Evolutionary conservation across 768 basidiomycete genomes (phyloP).

Genomic region (Auricularia cornea): DNA sequence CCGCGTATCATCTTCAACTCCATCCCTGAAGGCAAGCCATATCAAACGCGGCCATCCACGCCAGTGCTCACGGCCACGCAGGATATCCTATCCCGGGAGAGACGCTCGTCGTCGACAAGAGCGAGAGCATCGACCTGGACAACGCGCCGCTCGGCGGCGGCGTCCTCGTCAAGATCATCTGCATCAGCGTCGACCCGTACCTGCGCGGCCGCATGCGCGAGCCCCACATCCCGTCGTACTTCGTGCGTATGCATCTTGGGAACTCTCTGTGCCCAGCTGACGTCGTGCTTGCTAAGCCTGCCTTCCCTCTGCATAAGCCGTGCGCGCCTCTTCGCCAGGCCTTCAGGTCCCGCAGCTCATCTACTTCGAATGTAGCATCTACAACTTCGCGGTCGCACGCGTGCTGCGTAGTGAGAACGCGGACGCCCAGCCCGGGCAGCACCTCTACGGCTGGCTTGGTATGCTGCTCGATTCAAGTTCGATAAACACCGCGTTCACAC

Average conservation of each 20-base stretch:
- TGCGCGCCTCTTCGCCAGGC: not conserved
- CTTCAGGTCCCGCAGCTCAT: not conserved
- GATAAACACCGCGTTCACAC: no score
- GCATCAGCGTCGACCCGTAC: constrained; percentile 40
- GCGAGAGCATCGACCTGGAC: constrained; percentile 42
- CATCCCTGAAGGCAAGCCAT: no score
- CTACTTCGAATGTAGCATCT: constrained; percentile 13
- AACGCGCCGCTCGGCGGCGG: constrained; percentile 37
- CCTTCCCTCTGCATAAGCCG: not conserved
- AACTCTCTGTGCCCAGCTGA: not conserved
- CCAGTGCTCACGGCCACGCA: not conserved
- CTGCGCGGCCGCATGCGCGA: constrained; percentile 32
- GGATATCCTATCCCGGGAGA: constrained; percentile 23
- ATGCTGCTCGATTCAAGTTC: not conserved
- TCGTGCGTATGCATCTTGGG: not conserved
- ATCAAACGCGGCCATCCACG: no score
- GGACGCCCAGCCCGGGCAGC: constrained; percentile 29
- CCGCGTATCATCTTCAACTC: no score
- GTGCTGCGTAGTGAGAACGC: constrained; percentile 35
- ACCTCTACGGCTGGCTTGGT: constrained; percentile 30
- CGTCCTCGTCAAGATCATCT: constrained; percentile 42
- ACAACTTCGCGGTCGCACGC: constrained; percentile 32
- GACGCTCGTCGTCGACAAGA: constrained; percentile 37
- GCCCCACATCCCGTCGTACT: not conserved
- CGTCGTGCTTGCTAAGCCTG: not conserved